These are phyloP conservation scores for Phialocephala sp. DNA, from an alignment of 2,329 filamentous ascomycete species.

Conservation along the genomic window DNA sequence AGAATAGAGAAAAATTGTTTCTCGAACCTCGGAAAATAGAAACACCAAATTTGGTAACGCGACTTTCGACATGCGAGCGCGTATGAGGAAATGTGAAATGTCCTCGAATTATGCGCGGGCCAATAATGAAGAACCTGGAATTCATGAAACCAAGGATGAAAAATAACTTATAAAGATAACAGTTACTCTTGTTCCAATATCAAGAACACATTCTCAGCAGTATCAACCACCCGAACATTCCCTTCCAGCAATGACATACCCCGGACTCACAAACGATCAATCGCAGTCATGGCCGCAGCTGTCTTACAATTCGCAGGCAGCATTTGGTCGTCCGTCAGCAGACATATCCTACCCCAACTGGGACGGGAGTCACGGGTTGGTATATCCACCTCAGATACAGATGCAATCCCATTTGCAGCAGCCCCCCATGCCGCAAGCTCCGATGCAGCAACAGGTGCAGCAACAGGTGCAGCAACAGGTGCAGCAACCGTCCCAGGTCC, in stretches of 20 bases:
- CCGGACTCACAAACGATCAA: no score
- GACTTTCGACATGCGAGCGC: neutral
- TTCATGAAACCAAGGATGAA: neutral
- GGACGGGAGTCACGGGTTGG: no score
- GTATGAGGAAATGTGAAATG: neutral
- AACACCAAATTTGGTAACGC: neutral
- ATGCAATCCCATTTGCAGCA: constrained; percentile 1
- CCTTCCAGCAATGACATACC: no score
- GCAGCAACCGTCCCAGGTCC: neutral
- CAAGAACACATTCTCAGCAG: neutral
- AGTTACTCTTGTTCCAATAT: neutral
- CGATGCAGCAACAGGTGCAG: neutral
- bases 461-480: neutral
- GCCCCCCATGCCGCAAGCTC: neutral
- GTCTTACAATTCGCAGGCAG: no score
- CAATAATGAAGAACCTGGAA: neutral
- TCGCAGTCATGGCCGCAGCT: no score
- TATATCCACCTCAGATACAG: neutral
- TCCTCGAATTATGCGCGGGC: neutral
- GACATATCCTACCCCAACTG: neutral
- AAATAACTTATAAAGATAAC: neutral
- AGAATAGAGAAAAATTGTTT: no score
- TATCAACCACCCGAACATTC: no score
- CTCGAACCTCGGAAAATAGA: no score
- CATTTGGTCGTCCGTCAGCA: no score